phyloP scores from a whole-genome alignment of 805 yeast genomes.

The Teunomyces pallodes region DNA sequence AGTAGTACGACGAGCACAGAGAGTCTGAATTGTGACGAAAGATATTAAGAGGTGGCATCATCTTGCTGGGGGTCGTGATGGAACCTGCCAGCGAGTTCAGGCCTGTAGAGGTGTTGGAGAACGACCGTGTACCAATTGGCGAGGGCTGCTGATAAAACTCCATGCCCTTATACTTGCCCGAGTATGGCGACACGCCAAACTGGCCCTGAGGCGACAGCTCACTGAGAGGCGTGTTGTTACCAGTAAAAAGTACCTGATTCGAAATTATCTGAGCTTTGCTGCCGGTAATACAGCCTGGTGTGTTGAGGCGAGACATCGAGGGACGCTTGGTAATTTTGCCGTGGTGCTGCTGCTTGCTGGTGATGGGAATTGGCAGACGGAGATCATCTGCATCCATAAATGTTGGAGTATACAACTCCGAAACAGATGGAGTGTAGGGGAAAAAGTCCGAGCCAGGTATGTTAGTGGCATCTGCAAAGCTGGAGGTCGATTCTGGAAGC shows the following conservation, averaged over 20 bases:
- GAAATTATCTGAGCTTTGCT: conserved; percentile 16
- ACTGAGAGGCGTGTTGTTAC: conserved; percentile 7
- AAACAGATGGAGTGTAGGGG: conserved; percentile 14
- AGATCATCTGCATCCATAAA: conserved; percentile 6
- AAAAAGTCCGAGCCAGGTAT: background rate
- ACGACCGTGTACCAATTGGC: conserved; percentile 10
- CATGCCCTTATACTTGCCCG: conserved; percentile 19
- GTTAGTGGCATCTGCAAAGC: background rate
- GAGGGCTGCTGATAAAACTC: conserved; percentile 14
- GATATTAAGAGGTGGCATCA: conserved; percentile 20
- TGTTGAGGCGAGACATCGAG: conserved; percentile 15
- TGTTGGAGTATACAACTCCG: conserved; percentile 12
- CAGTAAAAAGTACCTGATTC: conserved; percentile 7
- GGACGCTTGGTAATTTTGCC: conserved; percentile 17
- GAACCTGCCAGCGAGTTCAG: conserved; percentile 10
- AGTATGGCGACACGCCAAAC: conserved; percentile 19
- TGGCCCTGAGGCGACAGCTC: conserved; percentile 9
- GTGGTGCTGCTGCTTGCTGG: background rate
- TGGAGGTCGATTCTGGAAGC: conserved; percentile 21
- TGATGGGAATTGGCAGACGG: conserved; percentile 7
- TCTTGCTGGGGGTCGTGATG: conserved; percentile 8
- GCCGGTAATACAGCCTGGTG: conserved; percentile 8
- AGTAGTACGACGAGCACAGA: conserved; percentile 10
- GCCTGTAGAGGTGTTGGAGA: conserved; percentile 12
- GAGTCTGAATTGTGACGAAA: conserved; percentile 26